Conservation (phyloP, 441 rosid genomes). For the Geranium incanum region DNA sequence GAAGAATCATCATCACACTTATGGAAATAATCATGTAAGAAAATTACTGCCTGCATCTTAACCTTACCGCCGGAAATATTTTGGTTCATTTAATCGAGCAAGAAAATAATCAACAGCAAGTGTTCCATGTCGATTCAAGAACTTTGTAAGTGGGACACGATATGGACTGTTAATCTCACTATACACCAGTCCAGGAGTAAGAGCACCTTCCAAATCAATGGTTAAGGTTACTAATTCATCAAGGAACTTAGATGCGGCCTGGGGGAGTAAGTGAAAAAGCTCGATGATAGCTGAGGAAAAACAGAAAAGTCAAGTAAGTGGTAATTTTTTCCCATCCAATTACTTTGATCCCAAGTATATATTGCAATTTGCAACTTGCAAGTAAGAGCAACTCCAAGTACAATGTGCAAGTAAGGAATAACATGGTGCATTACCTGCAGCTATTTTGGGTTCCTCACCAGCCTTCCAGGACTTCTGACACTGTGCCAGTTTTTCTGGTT, state of each 20-base stretch:
- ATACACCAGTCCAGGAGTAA: slow-evolving; percentile 79
- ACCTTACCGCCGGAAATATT: slow-evolving; percentile 82
- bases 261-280: slow-evolving; percentile 97
- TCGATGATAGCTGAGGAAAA: slow-evolving; percentile 90
- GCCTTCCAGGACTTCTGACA: slow-evolving; percentile 91
- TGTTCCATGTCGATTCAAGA: slow-evolving; percentile 84
- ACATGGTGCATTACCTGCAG: slow-evolving; percentile 60
- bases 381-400: slow-evolving; percentile 3
- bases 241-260: slow-evolving; percentile 90
- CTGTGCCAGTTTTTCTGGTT: slow-evolving; percentile 96
- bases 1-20: neutral
- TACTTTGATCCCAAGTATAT: neutral
- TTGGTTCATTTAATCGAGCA: slow-evolving; percentile 77
- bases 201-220: slow-evolving; percentile 89
- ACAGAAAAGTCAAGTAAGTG: slow-evolving; percentile 18
- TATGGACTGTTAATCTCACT: slow-evolving; percentile 99
- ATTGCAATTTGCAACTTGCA: slow-evolving; percentile 5
- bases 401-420: slow-evolving; percentile 13
- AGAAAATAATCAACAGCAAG: slow-evolving; percentile 98
- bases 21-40: slow-evolving; percentile 14
- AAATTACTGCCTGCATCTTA: slow-evolving; percentile 21
- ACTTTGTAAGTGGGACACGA: slow-evolving; percentile 90
- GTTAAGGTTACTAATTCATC: slow-evolving; percentile 94
- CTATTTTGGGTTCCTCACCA: slow-evolving; percentile 99
- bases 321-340: neutral